Conservation (phyloP, 495 filamentous ascomycete species). For the Annulohypoxylon maeteangense region DNA sequence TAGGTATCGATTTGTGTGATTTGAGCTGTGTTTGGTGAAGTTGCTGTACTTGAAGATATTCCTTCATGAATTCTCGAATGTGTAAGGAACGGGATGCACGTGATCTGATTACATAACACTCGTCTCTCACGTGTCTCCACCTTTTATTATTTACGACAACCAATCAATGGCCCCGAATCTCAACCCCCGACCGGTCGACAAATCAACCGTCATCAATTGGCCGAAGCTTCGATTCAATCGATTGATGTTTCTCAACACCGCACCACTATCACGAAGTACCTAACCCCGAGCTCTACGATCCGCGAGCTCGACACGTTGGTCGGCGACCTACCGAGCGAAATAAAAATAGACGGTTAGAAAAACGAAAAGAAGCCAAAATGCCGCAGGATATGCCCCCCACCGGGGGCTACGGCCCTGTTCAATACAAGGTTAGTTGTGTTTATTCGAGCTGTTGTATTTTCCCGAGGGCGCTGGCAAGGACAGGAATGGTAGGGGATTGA, state of each 20-base stretch:
- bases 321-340: no score
- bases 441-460: neutral
- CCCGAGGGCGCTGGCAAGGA: neutral
- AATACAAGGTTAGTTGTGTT: slow-evolving; percentile 81
- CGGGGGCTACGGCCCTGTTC: slow-evolving; percentile 94
- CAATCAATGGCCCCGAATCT: slow-evolving; percentile 4
- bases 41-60: neutral
- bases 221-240: slow-evolving; percentile 15
- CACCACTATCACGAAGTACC: neutral
- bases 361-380: slow-evolving; percentile 58
- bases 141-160: neutral
- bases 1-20: neutral
- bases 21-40: neutral
- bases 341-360: neutral
- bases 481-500: neutral
- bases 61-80: neutral
- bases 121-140: neutral
- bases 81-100: no score
- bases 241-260: slow-evolving; percentile 6
- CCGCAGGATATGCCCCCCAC: slow-evolving; percentile 91
- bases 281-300: neutral
- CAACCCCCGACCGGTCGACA: neutral
- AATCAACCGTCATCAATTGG: slow-evolving; percentile 12
- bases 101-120: neutral
- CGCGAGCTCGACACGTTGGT: neutral